These are phyloP conservation scores for Solanum hybrid DNA, from an alignment of 305 asterid species.

Conservation along the genomic window DNA sequence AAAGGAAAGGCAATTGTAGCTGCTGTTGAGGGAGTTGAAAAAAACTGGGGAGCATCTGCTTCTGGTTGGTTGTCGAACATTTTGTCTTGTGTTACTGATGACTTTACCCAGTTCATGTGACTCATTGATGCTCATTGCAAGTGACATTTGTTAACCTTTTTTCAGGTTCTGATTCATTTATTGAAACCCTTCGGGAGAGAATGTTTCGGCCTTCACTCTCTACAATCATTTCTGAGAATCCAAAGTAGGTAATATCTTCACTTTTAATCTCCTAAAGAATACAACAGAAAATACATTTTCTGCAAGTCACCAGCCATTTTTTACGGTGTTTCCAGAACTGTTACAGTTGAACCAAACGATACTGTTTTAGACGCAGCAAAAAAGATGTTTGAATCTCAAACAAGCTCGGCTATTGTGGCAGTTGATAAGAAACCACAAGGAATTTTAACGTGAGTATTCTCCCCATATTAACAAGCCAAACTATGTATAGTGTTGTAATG, in stretches of 20 bases:
- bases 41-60: conserved; percentile 84
- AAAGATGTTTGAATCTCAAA: too few relatives aligned
- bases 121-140: neutral
- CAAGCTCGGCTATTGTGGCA: too few relatives aligned
- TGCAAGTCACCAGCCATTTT: neutral
- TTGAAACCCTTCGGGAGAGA: conserved; percentile 82
- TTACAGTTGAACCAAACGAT: conserved; percentile 59
- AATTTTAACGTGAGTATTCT: too few relatives aligned
- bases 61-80: conserved; percentile 48
- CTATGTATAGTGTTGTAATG: too few relatives aligned
- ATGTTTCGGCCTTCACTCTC: conserved; percentile 90
- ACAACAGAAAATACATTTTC: neutral
- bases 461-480: too few relatives aligned
- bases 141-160: neutral
- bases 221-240: conserved; percentile 73
- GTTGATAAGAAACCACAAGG: too few relatives aligned
- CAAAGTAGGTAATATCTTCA: conserved; percentile 94
- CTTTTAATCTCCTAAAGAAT: conserved; percentile 12
- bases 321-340: conserved; percentile 39
- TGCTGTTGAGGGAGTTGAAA: conserved; percentile 96
- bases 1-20: conserved; percentile 98
- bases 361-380: conserved; percentile 37
- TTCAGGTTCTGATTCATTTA: conserved; percentile 38
- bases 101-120: neutral
- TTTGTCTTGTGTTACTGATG: neutral